These are phyloP conservation scores for Colletotrichum sp. DNA, from an alignment of 2,329 filamentous ascomycete species.

Conservation along the genomic window DNA sequence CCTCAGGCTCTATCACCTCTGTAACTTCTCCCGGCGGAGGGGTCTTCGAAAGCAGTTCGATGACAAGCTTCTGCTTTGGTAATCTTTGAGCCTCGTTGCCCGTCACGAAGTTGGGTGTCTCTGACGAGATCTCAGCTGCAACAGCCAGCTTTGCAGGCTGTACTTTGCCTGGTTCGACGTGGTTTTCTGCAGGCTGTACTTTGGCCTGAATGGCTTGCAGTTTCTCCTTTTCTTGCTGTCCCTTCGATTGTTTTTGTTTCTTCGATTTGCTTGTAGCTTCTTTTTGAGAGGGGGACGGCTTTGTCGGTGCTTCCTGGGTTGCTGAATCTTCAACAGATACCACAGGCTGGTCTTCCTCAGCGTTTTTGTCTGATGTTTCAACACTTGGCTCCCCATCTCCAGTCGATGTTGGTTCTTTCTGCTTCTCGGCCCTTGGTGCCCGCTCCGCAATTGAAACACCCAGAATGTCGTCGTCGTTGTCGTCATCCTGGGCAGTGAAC, in stretches of 20 bases:
- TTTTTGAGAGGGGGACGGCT: not conserved
- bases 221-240: not conserved
- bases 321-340: not conserved
- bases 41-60: not conserved
- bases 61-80: not conserved
- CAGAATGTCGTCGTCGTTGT: slow-evolving; percentile 34
- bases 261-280: not conserved
- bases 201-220: not conserved
- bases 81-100: not conserved
- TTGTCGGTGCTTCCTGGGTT: not conserved
- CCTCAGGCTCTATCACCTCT: not conserved
- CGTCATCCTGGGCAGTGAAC: slow-evolving; percentile 22
- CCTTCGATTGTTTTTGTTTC: not conserved
- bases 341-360: not conserved
- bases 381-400: not conserved
- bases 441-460: not conserved
- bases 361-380: not conserved
- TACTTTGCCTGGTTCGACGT: not conserved
- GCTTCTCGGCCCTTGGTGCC: not conserved
- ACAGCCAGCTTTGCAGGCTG: not conserved
- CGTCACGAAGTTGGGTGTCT: not conserved
- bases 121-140: not conserved
- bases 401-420: not conserved
- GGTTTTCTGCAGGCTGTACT: not conserved
- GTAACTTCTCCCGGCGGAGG: not conserved